A percentile compares a stretch with the other conserved stretches of the same genome.
Evolutionary conservation across 192 early-diverging fungal species (phyloP).

Genomic region (Gamsiella multidivaricata): DNA sequence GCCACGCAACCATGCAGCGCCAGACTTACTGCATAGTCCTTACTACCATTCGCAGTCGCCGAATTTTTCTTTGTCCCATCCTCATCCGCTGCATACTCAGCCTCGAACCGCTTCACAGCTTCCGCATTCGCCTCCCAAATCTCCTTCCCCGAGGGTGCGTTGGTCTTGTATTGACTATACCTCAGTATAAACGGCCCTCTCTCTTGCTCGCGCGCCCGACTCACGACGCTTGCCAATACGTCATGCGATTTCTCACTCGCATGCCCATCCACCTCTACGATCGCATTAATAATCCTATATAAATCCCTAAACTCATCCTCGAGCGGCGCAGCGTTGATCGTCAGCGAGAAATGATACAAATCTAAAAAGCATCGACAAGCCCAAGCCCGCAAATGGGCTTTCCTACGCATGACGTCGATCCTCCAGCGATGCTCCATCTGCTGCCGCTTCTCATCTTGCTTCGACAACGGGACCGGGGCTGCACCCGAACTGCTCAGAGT

Average conservation of each 20-base stretch:
- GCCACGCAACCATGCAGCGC: slow-evolving; percentile 4
- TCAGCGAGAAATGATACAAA: slow-evolving; percentile 34
- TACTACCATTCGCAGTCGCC: background rate
- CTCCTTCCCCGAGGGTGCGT: slow-evolving; percentile 30
- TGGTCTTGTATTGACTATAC: slow-evolving; percentile 32
- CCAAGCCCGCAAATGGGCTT: slow-evolving; percentile 35
- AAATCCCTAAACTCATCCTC: slow-evolving; percentile 33
- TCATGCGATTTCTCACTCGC: slow-evolving; percentile 36
- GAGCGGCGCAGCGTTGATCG: background rate
- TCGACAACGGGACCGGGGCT: slow-evolving; percentile 5
- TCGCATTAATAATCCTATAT: slow-evolving; percentile 21
- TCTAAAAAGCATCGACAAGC: slow-evolving; percentile 27
- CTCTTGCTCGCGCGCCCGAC: slow-evolving; percentile 16
- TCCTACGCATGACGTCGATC: slow-evolving; percentile 29
- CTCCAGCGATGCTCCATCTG: slow-evolving; percentile 33
- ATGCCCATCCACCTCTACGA: slow-evolving; percentile 25
- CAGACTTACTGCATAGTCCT: background rate
- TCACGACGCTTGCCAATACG: slow-evolving; percentile 3
- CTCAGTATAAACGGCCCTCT: slow-evolving; percentile 13
- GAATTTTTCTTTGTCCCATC: background rate
- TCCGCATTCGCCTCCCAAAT: slow-evolving; percentile 18
- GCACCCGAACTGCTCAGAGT: background rate
- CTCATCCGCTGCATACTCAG: background rate
- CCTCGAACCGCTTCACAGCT: slow-evolving; percentile 10
- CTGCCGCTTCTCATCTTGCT: slow-evolving; percentile 30